phyloP scores from a whole-genome alignment of 306 rosid species.

The Urtica urens region DNA sequence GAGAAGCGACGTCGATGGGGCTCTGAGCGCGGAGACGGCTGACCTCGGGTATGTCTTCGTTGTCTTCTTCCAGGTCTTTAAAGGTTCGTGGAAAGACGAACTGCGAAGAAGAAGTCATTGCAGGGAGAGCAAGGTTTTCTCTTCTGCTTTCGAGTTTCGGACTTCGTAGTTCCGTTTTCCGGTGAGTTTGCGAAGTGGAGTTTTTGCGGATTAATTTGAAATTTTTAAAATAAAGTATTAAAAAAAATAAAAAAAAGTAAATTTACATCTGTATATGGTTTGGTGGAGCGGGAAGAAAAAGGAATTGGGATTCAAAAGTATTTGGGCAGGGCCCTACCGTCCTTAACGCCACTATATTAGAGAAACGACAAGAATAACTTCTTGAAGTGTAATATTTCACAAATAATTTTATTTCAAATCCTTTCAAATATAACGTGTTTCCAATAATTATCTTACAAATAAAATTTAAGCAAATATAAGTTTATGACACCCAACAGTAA shows the following conservation, averaged over 20 bases:
- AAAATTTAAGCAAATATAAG: no score
- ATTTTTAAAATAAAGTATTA: no score
- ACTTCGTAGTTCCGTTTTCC: not conserved
- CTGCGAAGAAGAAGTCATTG: constrained; percentile 54
- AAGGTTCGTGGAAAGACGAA: constrained; percentile 67
- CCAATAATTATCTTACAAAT: no score
- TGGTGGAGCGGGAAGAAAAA: constrained; percentile 19
- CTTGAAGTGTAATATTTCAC: no score
- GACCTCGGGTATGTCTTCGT: constrained; percentile 33
- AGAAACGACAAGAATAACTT: no score
- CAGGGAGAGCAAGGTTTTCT: constrained; percentile 8
- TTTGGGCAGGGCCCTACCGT: not conserved
- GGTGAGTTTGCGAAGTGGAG: not conserved
- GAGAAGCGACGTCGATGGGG: constrained; percentile 31
- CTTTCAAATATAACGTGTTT: no score
- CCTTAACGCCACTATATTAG: not conserved
- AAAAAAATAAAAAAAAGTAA: not conserved
- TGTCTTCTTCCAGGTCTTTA: constrained; percentile 50
- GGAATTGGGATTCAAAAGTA: not conserved
- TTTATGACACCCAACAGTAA: no score
- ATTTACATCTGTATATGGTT: not conserved
- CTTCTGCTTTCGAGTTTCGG: not conserved
- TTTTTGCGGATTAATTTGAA: no score
- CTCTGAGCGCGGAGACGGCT: constrained; percentile 45
- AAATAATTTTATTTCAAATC: no score